Evolutionary conservation across 441 rosid genomes (phyloP).

Genomic region (Erodium trifolium): DNA sequence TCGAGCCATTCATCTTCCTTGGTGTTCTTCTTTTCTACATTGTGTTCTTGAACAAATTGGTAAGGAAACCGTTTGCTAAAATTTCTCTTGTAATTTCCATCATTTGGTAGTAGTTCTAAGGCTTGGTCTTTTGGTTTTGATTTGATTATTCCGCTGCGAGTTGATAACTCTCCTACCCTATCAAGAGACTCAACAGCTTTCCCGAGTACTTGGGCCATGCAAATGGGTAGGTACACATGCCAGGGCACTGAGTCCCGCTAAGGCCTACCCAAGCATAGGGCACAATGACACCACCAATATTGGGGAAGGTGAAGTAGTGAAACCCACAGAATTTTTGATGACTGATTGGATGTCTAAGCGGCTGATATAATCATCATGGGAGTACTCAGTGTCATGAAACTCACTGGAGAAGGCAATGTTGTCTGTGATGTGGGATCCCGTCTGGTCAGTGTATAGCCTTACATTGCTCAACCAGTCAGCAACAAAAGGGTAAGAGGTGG

Average conservation of each 20-base stretch:
- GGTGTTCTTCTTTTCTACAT: no score
- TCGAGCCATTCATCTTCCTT: no score
- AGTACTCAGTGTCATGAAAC: slow-evolving; percentile 36
- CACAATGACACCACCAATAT: slow-evolving; percentile 37
- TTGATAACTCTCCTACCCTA: no score
- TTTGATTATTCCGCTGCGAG: no score
- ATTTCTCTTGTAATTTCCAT: no score
- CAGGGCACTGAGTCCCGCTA: slow-evolving; percentile 50
- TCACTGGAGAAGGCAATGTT: slow-evolving; percentile 37
- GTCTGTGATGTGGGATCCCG: slow-evolving; percentile 47
- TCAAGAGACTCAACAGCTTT: no score
- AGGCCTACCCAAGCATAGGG: slow-evolving; percentile 64
- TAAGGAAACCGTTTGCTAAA: no score
- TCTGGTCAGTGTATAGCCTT: slow-evolving; percentile 50
- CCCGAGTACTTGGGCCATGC: slow-evolving; percentile 44
- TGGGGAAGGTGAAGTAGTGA: slow-evolving; percentile 60
- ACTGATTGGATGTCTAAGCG: slow-evolving; percentile 46
- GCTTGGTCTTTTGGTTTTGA: no score
- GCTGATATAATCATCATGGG: slow-evolving; percentile 42
- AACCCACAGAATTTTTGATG: slow-evolving; percentile 52
- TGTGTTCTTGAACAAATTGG: no score
- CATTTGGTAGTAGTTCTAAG: no score
- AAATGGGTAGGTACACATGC: slow-evolving; percentile 57
- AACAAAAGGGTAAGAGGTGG: slow-evolving; percentile 43
- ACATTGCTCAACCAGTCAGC: slow-evolving; percentile 56